Base-by-base conservation (phyloP, 1,284 basidiomycete species). In the Lentinula novae-zelandiae region DNA sequence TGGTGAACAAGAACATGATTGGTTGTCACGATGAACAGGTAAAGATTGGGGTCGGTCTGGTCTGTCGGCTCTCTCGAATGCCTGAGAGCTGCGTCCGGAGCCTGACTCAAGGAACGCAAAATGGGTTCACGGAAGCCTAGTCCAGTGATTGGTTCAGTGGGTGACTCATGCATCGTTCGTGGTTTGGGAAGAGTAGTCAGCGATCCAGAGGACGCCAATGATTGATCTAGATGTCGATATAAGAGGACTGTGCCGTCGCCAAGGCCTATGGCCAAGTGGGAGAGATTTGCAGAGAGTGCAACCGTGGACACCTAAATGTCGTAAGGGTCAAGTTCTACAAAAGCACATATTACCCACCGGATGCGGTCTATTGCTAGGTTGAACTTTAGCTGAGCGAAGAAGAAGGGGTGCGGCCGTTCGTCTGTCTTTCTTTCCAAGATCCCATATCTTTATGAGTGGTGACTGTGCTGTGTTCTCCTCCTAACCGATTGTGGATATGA, bases 231-330 rank as follows among this genome's bases (percentile, higher is more conserved):
- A 67, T 97, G 92, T 3, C 93, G 87, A 70, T 95, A 95, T 17
- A 98, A 80, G 5, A 98, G 82, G 5, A 98, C 95, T 0, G 93
- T 93, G n/a, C 96, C 96, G 69, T 98, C 96, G 1, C 89, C 95
- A 9, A 98, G 82, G 7, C 95, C 96, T 46, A 98, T 83, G 4
- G 95, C 91, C 17, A 99, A 84, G 72, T 95, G 92, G 0, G 91
- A 86, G 0, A 98, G 80, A n/a, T 83, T 83, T 5, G 85, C 77
- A 0, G 95, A 92, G 31, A 96, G 78, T 0, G 95, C 90, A 10
- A 97, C 77, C 0, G 89, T 85, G 4, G 93, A 89, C 2, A 96
- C 86, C 91, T 94, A 39, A 3, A 31, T 22, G 46, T 54, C 46
- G 46, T 52, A 55, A 50, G 63, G 36, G 54, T 63, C 38, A 22